These are phyloP conservation scores for Neonectria ditissima DNA, from an alignment of 2,329 filamentous ascomycete species.

Conservation along the genomic window DNA sequence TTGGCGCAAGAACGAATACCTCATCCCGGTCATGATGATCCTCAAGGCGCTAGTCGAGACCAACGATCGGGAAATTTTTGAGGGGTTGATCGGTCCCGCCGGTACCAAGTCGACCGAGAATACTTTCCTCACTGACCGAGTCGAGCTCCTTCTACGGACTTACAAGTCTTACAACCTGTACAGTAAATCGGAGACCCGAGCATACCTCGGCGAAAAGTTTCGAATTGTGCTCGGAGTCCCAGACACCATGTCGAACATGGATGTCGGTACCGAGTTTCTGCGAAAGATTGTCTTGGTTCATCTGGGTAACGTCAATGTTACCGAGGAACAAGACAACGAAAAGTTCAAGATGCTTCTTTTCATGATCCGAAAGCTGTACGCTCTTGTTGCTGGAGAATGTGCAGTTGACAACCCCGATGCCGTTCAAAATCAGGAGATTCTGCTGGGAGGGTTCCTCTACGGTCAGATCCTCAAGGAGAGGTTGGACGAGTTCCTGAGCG, in stretches of 20 bases:
- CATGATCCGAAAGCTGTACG: constrained; percentile 96
- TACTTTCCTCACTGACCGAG: constrained; percentile 94
- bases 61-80: constrained; percentile 95
- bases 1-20: constrained; percentile 96
- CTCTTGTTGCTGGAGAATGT: constrained; percentile 92
- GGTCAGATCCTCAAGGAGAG: constrained; percentile 96
- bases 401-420: constrained; percentile 96
- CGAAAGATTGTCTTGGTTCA: constrained; percentile 92
- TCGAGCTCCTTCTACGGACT: constrained; percentile 90
- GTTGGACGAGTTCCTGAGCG: constrained; percentile 85
- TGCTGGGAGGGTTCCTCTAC: constrained; percentile 93
- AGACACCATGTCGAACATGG: constrained; percentile 86
- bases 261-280: constrained; percentile 91
- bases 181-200: constrained; percentile 82
- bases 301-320: constrained; percentile 86
- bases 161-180: constrained; percentile 93
- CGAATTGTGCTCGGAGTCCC: constrained; percentile 86
- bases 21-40: constrained; percentile 97
- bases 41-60: constrained; percentile 95
- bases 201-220: constrained; percentile 93
- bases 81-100: constrained; percentile 85
- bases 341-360: constrained; percentile 96
- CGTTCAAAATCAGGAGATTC: constrained; percentile 93
- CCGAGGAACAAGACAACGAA: constrained; percentile 84
- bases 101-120: constrained; percentile 83